Evolutionary conservation across 2,329 filamentous ascomycete species (phyloP).

Genomic region (Blastomyces percursus): DNA sequence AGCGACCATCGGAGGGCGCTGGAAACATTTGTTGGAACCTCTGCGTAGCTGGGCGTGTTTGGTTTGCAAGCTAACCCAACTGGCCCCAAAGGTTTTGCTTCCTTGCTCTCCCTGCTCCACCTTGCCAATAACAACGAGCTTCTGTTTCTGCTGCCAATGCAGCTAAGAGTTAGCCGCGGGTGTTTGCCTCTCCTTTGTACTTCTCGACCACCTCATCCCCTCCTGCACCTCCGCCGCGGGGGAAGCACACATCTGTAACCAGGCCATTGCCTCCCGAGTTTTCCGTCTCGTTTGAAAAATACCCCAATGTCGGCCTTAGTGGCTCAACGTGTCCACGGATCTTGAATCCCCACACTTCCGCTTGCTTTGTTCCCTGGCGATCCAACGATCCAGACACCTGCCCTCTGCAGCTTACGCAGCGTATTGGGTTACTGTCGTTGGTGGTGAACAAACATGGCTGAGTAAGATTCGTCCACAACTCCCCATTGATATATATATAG

Average conservation of each 20-base stretch:
- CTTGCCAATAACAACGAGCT: slow-evolving; percentile 2
- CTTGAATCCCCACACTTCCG: neutral
- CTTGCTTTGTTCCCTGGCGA: slow-evolving; percentile 5
- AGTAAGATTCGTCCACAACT: slow-evolving; percentile 8
- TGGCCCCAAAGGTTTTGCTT: neutral
- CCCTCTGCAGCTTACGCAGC: neutral
- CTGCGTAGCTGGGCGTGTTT: neutral
- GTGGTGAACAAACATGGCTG: slow-evolving; percentile 10
- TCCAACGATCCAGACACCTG: neutral
- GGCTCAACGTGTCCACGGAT: slow-evolving; percentile 1
- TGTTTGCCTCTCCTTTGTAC: slow-evolving; percentile 3
- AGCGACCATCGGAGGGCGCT: neutral
- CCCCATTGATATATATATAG: neutral
- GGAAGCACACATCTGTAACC: neutral
- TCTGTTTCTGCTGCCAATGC: neutral
- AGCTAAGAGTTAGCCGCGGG: slow-evolving; percentile 1
- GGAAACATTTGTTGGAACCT: neutral
- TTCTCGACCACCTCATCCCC: slow-evolving; percentile 6
- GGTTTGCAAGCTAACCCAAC: slow-evolving; percentile 1
- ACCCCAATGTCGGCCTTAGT: slow-evolving; percentile 2
- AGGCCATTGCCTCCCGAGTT: neutral
- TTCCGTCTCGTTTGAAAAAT: neutral
- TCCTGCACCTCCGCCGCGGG: slow-evolving; percentile 3
- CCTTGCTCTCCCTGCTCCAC: slow-evolving; percentile 1
- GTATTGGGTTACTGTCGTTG: neutral